These are phyloP conservation scores for Daldinia childiae DNA, from an alignment of 495 filamentous ascomycete species.

Conservation along the genomic window DNA sequence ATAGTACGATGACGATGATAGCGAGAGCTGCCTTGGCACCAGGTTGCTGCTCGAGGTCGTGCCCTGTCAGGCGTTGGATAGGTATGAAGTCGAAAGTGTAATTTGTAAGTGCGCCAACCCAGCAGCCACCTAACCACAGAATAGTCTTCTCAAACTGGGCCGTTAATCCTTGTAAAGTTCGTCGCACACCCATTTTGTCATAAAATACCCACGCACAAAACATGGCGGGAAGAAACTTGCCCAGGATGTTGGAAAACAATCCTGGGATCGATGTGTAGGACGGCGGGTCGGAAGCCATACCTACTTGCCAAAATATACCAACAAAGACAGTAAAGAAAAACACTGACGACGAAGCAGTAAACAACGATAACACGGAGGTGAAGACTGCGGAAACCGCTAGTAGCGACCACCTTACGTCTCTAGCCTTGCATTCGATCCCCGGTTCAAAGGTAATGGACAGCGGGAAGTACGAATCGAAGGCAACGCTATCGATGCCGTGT, in stretches of 20 bases:
- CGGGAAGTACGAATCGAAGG: constrained; percentile 81
- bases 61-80: constrained; percentile 77
- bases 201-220: constrained; percentile 81
- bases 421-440: constrained; percentile 61
- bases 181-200: constrained; percentile 67
- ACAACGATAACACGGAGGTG: constrained; percentile 71
- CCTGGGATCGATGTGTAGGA: constrained; percentile 56
- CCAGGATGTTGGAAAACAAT: constrained; percentile 74
- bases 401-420: constrained; percentile 77
- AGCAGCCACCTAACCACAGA: constrained; percentile 76
- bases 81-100: constrained; percentile 87
- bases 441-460: constrained; percentile 72
- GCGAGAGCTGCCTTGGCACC: constrained; percentile 77
- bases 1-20: constrained; percentile 70
- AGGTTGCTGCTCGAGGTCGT: constrained; percentile 79
- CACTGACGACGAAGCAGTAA: constrained; percentile 71
- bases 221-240: constrained; percentile 78
- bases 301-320: constrained; percentile 80
- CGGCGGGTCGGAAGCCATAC: constrained; percentile 80
- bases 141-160: constrained; percentile 77
- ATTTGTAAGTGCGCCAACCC: constrained; percentile 83
- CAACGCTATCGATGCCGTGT: constrained; percentile 72
- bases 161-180: constrained; percentile 63
- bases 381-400: constrained; percentile 77
- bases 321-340: constrained; percentile 78